Base-by-base conservation (phyloP, 306 rosid genomes). In the Rubus idaeus region DNA sequence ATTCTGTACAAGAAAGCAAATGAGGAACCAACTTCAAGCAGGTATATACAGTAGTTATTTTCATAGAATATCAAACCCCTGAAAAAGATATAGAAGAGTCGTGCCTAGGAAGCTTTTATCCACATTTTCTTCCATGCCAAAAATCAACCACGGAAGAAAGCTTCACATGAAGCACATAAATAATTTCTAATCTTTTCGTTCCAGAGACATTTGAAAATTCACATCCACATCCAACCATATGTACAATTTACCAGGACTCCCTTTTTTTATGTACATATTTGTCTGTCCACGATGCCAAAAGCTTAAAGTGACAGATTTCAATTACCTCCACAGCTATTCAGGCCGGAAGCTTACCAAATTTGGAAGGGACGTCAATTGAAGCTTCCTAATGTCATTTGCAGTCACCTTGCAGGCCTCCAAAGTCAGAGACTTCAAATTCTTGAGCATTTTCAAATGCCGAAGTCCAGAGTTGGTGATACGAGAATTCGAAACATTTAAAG, bases 281-380 rank as follows among this genome's bases (percentile, higher is more conserved):
- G 21, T 44, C n/a, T 71, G n/a, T 46, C 46, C 79, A 74, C n/a
- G 58, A 18, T 51, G 77, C 70, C 47, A 63, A 73, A 53, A 37
- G 39, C 84, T 62, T 61, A 8, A 30, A 37, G 70, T 58, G 16
- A 5, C 23, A 20, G 37, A 20, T 62, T 71, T 26, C 41, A 26
- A 56, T 26, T 17, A 68, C 65, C 64, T 21, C 55, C 75, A 64
- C 58, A 6, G 49, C 79, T 90, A 90, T 84, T 88, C 96, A 0
- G 98, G 97, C 35, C 97, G 89, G 87, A 90, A 92, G 89, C 90
- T 95, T 44, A 90, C 90, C 79, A 95, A 86, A 77, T 95, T 84
- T 1, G 92, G 97, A 68, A 95, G 97, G 87, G 92, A 78, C 14
- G 68, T 87, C 23, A 73, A 83, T 79, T 86, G 92, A 77, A 95